phyloP scores from a whole-genome alignment of 2,329 filamentous ascomycete genomes.

The Aspergillus sp. region DNA sequence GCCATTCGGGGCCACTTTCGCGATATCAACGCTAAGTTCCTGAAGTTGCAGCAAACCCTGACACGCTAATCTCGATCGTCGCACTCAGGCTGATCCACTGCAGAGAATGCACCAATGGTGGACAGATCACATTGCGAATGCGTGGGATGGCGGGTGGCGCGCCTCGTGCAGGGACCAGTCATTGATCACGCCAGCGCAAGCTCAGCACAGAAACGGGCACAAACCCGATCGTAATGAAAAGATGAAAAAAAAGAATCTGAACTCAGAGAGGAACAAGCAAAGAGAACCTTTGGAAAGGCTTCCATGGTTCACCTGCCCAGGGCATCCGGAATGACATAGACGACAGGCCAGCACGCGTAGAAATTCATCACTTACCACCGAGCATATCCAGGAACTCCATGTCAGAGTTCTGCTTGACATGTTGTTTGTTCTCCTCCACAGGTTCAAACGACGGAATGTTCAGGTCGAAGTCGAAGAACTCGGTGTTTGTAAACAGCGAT shows the following conservation, averaged over 20 bases:
- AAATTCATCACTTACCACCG: conserved; percentile 36
- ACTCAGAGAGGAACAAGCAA: neutral
- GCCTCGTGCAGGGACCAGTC: conserved; percentile 14
- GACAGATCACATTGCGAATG: conserved; percentile 14
- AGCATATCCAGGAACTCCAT: conserved; percentile 44
- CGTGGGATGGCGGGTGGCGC: conserved; percentile 11
- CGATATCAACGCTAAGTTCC: conserved; percentile 19
- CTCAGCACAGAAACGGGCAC: conserved; percentile 12
- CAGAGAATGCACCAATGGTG: conserved; percentile 15
- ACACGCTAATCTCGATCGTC: conserved; percentile 14
- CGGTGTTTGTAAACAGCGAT: conserved; percentile 76
- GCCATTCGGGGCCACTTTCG: conserved; percentile 28
- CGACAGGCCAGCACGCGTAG: neutral
- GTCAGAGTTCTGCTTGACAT: conserved; percentile 25
- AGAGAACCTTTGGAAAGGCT: neutral
- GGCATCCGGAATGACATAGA: neutral
- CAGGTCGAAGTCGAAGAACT: conserved; percentile 72
- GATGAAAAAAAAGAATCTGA: neutral
- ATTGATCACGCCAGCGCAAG: conserved; percentile 7
- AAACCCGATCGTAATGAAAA: conserved; percentile 5
- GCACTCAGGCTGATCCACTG: conserved; percentile 12
- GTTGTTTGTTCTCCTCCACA: conserved; percentile 30
- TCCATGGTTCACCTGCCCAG: neutral
- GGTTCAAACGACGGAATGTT: conserved; percentile 34
- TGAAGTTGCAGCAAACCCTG: conserved; percentile 18